Base-by-base conservation (phyloP, 2,329 filamentous ascomycete genomes). In the Seiridium unicorne region DNA sequence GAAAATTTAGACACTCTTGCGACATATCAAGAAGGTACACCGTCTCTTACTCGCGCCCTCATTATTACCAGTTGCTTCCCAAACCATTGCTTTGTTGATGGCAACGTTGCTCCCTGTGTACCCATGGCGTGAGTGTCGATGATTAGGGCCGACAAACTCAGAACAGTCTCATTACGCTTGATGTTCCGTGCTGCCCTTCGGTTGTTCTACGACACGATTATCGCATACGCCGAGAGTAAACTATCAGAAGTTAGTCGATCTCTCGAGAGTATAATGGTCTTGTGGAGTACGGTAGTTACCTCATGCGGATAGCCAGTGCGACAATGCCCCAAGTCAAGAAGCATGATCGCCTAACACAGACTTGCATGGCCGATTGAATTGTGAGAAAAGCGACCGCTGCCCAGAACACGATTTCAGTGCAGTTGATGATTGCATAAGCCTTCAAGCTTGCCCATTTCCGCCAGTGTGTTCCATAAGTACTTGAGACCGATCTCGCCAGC, bases 401-500 rank as follows among this genome's bases (percentile, higher is more conserved):
- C 49, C 49, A 53, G 49, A 53, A 53, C 32, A 53, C 11, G 34
- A 53, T 53, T 34, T 53, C 49, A 6, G 35, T 7, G 49, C 32
- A 35, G 49, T 53, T 53, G 49, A 53, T 32, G 32, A 53, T 38
- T 3, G 49, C 35, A 35, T 53, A 35, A 3, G 49, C 49, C 49
- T 53, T 53, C 10, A 53, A 13, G 18, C 32, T 36, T 4, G 49
- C 49, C 49, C 32, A 53, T 38, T 35, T 53, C 32, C 34, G 11
- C 68, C 13, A 78, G 70, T 1, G 75, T 77, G 63, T 77, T 76
- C 69, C 72, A 78, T 8, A 77, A 68, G 59, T 74, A 76, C 56
- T 74, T 75, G 40, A 79, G 71, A 1, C 77, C 75, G 44, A 79
- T 78, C 55, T 79, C 76, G 26, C 76, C 76, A 0, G 76, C 72